These are phyloP conservation scores for Talinum fruticosum DNA, from an alignment of 148 eudicot species.

Conservation along the genomic window DNA sequence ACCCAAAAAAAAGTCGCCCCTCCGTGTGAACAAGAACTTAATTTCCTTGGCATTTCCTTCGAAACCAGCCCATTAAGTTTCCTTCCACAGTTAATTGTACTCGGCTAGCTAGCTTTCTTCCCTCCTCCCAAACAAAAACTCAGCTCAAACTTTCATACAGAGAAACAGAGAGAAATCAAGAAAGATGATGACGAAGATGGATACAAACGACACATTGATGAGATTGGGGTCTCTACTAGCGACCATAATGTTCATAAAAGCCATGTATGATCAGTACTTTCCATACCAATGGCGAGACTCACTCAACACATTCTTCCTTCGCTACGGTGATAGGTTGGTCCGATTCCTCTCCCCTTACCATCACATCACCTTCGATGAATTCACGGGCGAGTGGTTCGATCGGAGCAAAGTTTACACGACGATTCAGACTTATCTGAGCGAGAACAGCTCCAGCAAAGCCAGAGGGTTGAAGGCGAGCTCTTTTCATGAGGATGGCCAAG, in stretches of 20 bases:
- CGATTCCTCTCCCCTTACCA: slow-evolving; percentile 34
- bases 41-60: too few relatives aligned
- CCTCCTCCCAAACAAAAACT: too few relatives aligned
- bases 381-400: slow-evolving; percentile 27
- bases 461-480: not conserved
- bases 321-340: not conserved
- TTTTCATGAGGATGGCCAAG: not conserved
- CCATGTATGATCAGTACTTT: slow-evolving; percentile 39
- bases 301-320: slow-evolving; percentile 18
- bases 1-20: too few relatives aligned
- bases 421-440: slow-evolving; percentile 37
- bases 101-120: too few relatives aligned
- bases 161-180: not conserved
- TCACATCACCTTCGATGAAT: slow-evolving; percentile 43
- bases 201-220: slow-evolving; percentile 24
- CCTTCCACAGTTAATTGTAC: too few relatives aligned
- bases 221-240: slow-evolving; percentile 31
- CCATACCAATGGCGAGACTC: slow-evolving; percentile 28
- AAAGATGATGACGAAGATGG: slow-evolving; percentile 14
- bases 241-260: slow-evolving; percentile 40
- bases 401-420: slow-evolving; percentile 39
- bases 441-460: not conserved
- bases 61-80: too few relatives aligned
- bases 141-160: too few relatives aligned
- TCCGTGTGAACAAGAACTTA: too few relatives aligned